Evolutionary conservation across 257 asterid species (phyloP), one percentile per base, ranked within the genome.

Genomic region (Lavandula angustifolia): DNA sequence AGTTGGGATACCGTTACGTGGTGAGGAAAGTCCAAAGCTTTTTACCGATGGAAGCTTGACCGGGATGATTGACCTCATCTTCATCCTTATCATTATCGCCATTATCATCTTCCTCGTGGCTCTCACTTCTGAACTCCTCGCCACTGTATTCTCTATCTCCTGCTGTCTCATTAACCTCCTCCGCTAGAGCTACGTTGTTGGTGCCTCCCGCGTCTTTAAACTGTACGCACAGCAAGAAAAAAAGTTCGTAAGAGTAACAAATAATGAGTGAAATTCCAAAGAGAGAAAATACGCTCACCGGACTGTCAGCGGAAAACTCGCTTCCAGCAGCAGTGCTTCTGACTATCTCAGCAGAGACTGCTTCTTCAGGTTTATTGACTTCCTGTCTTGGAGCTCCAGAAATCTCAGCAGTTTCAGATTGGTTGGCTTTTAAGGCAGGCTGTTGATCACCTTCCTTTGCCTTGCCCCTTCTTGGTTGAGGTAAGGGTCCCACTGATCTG

Each of bases 21-120:
- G 91, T 85, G 72, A 94, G 88, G 70, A 94, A 91, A 46, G 82
- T 94, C 99, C 98, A 90, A 16, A 94, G 75, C 83, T 94, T 94
- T 87, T 83, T 94, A 57, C 98, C 95, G 1, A 94, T 70, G 38
- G 99, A 94, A 46, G 16, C 88, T 81, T 94, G 81, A 48, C 99
- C 99, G 0, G 95, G 96, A 75, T 87, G 96, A 37, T 73, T 75
- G 9, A 76, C 85, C 65, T 80, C 94, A n/a, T 80, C 87, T 4
- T 74, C 92, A 16, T 83, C 94, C 1, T 22, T 22, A 7, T 73
- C 84, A 29, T 67, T 22, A 34, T 64, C 62, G 18, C 44, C 73
- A 17, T 70, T 68, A 12, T 67, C 81, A 9, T 69, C 86, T 40
- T 81, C 87, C 2, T 72, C 80, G 6, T 61, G 56, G 63, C 71